Conservation (phyloP, 768 basidiomycete genomes). For the Lactarius quietus region DNA sequence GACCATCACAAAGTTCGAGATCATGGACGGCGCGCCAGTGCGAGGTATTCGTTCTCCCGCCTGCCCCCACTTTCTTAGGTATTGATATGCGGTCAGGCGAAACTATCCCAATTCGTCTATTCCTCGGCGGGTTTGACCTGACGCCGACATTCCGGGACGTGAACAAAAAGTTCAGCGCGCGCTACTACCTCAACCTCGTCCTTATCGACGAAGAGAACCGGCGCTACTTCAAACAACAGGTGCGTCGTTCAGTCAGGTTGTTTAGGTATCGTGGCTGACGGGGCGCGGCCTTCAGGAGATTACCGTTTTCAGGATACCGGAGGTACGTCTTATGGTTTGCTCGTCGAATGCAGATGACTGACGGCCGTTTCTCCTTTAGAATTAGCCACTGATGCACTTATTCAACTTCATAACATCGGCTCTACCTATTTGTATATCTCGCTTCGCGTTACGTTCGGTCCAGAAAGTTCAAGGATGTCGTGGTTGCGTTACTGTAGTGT, state of each 20-base stretch:
- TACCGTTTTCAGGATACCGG: slow-evolving; percentile 88
- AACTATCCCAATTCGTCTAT: slow-evolving; percentile 97
- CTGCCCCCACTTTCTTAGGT: too few species aligned
- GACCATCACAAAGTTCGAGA: slow-evolving; percentile 99
- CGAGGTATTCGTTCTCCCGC: slow-evolving; percentile 52
- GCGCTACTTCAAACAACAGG: slow-evolving; percentile 96
- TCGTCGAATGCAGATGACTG: neutral
- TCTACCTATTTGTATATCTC: slow-evolving; percentile 17
- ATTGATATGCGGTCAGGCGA: too few species aligned
- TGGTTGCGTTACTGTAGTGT: neutral
- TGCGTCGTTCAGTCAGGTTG: slow-evolving; percentile 43
- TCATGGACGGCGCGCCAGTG: slow-evolving; percentile 99
- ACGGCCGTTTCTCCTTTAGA: slow-evolving; percentile 1
- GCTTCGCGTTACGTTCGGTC: neutral
- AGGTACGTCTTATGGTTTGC: slow-evolving; percentile 44
- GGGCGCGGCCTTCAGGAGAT: slow-evolving; percentile 57
- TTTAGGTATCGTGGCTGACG: neutral
- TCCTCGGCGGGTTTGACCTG: slow-evolving; percentile 96
- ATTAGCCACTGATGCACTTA: slow-evolving; percentile 15
- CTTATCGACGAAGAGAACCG: slow-evolving; percentile 98
- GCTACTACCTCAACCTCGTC: slow-evolving; percentile 97
- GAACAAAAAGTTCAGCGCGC: slow-evolving; percentile 97
- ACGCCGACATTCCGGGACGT: slow-evolving; percentile 99
- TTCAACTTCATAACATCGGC: slow-evolving; percentile 8
- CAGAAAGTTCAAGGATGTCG: neutral